These are phyloP conservation scores for Jamesozyma spencerorum DNA, from an alignment of 805 yeast genomes.

Conservation along the genomic window DNA sequence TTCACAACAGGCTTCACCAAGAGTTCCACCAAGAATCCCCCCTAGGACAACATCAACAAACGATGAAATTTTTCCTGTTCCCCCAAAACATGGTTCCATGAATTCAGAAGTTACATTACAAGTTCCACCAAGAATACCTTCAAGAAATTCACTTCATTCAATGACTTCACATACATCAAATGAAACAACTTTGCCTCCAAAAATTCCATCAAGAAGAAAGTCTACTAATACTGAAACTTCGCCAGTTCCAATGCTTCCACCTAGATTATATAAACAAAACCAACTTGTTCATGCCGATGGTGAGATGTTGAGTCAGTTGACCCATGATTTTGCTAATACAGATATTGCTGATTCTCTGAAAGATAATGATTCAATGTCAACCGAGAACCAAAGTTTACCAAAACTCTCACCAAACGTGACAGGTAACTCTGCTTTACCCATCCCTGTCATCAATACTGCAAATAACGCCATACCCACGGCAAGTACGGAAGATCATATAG, in stretches of 20 bases:
- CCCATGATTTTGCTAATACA: neutral
- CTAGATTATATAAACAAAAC: neutral
- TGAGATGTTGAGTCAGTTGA: neutral
- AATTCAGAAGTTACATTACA: neutral
- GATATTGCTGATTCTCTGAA: too few species aligned
- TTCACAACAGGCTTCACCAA: constrained; percentile 1
- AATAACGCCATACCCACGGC: too few species aligned
- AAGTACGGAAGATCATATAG: too few species aligned
- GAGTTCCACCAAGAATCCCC: neutral
- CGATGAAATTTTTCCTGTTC: neutral
- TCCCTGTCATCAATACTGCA: too few species aligned
- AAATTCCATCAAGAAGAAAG: neutral
- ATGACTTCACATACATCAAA: too few species aligned
- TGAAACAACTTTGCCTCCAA: neutral
- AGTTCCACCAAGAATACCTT: neutral
- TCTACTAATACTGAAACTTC: neutral
- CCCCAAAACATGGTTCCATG: neutral
- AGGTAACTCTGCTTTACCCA: too few species aligned
- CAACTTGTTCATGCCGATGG: neutral
- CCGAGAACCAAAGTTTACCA: too few species aligned
- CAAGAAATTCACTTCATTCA: neutral
- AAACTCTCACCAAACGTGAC: too few species aligned
- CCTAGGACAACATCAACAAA: neutral
- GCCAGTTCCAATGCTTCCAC: neutral
- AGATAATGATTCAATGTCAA: too few species aligned